Evolutionary conservation across 1,284 basidiomycete genomes (phyloP), one percentile per base, ranked within the genome.

Genomic region (Rugiboletus extremiorientalis): DNA sequence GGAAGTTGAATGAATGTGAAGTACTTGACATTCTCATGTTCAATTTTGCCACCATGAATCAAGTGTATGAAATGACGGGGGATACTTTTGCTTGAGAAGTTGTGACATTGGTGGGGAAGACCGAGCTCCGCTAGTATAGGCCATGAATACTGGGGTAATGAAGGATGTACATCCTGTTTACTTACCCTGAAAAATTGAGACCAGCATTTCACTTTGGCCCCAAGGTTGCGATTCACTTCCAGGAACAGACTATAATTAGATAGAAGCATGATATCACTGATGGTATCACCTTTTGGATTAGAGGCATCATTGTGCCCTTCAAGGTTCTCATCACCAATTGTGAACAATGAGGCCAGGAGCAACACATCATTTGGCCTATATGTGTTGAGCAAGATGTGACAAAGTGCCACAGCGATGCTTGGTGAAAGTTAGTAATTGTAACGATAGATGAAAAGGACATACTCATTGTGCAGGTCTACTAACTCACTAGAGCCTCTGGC

Each of bases 281-380:
- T 9, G 11, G 18, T 11, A 10, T 12, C 45, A 46, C 22, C 30
- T 12, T 46, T 33, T 46, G 9, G 20, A 23, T 20, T 9, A 33
- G 30, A 22, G 14, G 4, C n/a, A 15, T 22, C 25, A 33, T 52
- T 62, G 25, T 42, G 46, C 42, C 22, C 5, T 46, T 45, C 8
- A 2, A 69, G 46, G 3, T 40, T 38, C n/a, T 64, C 31, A 5
- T 70, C 65, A 15, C 42, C 38, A 38, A 63, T 63, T 7, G 59
- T 47, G 41, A 67, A 59, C 8, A 67, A 45, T 4, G 59, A 59
- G 16, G 62, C 49, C 9, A 61, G 37, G 28, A 64, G 56, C 5
- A 70, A 28, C 9, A 63, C 50, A 14, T 67, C 66, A 27, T 65
- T 54, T 6, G 48, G 54, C 34, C 55, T 55, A 33, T 65, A 68